Evolutionary conservation across 78 protist genomes (phyloP), one percentile per base, ranked within the genome.

Genomic region (Anaeramoeba flamelloides): DNA sequence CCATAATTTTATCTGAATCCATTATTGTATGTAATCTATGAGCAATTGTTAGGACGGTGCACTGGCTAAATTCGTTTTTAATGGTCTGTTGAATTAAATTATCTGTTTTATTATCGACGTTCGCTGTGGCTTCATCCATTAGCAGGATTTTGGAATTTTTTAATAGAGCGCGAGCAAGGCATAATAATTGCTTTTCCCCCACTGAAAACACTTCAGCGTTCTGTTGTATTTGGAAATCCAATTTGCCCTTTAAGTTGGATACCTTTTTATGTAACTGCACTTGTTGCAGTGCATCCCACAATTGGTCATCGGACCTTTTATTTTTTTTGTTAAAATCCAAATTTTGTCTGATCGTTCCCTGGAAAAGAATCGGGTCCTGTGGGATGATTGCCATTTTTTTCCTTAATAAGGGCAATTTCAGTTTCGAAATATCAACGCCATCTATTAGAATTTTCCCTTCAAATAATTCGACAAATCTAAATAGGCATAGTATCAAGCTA

Each of bases 111-210:
- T 89, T 82, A 83, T 96, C 99, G n/a, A 96, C 91, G 31, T 97
- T 96, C 0, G 90, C 79, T 37, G 99, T 96, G 12, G 96, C 95
- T 87, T 96, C 99, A 83, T 97, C 99, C 12, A 97, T 88, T 12
- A 97, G 78, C 34, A 97, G 79, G 41, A 97, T 88, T 75, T 82
- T 88, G 30, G 98, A 96, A 74, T 93, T 84, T 30, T 89, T 69
- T 36, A 92, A 82, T 36, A 95, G 38, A 17, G 98, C 98, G 22
- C 98, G 86, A 0, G 91, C 95, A 30, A 94, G 30, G 80, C 98
- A 93, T 4, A 95, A 36, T 37, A 95, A 87, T 87, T 95, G 97
- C 0, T 92, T 83, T 86, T 96, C 96, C 0, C 99, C 99, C 12
- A 97, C 99, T 38, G 82, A 74, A 0, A 87, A 39, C 74, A 36